These are phyloP conservation scores for Rhododendron henanense DNA, from an alignment of 148 eudicot genomes.

Conservation along the genomic window DNA sequence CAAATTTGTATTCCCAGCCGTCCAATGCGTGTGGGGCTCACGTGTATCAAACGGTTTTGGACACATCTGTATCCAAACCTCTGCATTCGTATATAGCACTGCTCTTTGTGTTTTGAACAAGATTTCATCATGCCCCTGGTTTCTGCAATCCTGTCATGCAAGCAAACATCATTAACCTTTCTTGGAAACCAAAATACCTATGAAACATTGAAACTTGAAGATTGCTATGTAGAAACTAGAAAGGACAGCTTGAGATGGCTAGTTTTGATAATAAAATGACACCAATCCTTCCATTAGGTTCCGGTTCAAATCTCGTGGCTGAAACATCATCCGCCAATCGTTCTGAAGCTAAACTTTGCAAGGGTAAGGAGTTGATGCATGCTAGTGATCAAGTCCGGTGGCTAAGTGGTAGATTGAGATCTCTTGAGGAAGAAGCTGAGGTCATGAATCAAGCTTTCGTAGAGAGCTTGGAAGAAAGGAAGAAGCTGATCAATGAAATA, in stretches of 20 bases:
- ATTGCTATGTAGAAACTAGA: not conserved
- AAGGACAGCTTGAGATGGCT: not conserved
- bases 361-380: not conserved
- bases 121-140: not conserved
- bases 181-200: not conserved
- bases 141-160: not conserved
- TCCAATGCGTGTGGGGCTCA: not conserved
- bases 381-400: slow-evolving; percentile 8
- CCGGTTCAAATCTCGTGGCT: not conserved
- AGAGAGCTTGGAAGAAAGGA: slow-evolving; percentile 17
- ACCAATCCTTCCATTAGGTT: not conserved
- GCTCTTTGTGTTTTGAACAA: not conserved
- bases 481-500: slow-evolving; percentile 20
- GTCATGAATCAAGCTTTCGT: slow-evolving; percentile 11
- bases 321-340: not conserved
- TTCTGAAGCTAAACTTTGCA: not conserved
- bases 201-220: not conserved
- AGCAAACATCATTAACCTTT: slow-evolving; percentile 14
- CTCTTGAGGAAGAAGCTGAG: slow-evolving; percentile 29
- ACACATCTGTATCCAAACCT: not conserved
- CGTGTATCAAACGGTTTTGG: not conserved
- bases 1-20: no score
- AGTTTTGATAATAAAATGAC: not conserved
- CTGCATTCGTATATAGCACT: not conserved
- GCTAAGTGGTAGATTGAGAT: slow-evolving; percentile 15